phyloP scores from a whole-genome alignment of 306 rosid species.

The Cucurbita maxima region DNA sequence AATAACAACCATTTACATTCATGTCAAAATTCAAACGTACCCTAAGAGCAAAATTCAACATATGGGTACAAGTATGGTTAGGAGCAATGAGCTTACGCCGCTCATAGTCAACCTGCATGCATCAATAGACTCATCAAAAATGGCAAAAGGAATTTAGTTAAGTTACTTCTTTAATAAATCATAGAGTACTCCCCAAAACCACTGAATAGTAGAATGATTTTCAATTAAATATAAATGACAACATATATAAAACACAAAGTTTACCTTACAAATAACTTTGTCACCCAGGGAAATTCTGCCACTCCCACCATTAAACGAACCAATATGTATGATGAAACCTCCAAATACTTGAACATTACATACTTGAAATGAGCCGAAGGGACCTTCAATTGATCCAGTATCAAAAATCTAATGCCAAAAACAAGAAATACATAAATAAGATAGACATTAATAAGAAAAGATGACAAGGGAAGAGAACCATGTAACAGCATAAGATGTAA shows the following conservation, averaged over 20 bases:
- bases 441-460: not conserved
- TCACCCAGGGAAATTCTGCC: conserved; percentile 59
- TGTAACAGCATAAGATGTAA: not conserved
- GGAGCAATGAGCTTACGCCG: conserved; percentile 82
- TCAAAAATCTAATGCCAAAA: conserved; percentile 57
- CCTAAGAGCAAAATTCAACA: conserved; percentile 94
- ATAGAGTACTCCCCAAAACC: not conserved
- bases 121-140: not conserved
- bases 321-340: conserved; percentile 81
- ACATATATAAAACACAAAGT: not conserved
- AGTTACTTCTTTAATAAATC: not conserved
- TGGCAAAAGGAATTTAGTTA: not conserved
- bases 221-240: not conserved
- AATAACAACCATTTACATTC: not conserved
- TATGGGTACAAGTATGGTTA: conserved; percentile 95
- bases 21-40: conserved; percentile 24
- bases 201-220: not conserved
- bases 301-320: conserved; percentile 35
- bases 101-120: conserved; percentile 67
- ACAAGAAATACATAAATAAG: conserved; percentile 12
- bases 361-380: conserved; percentile 47
- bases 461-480: not conserved
- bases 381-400: conserved; percentile 66
- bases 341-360: conserved; percentile 77
- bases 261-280: conserved; percentile 70